A percentile compares a stretch with the other conserved stretches of the same genome.
Conservation (phyloP, 305 asterid genomes). For the Andrographis paniculata region DNA sequence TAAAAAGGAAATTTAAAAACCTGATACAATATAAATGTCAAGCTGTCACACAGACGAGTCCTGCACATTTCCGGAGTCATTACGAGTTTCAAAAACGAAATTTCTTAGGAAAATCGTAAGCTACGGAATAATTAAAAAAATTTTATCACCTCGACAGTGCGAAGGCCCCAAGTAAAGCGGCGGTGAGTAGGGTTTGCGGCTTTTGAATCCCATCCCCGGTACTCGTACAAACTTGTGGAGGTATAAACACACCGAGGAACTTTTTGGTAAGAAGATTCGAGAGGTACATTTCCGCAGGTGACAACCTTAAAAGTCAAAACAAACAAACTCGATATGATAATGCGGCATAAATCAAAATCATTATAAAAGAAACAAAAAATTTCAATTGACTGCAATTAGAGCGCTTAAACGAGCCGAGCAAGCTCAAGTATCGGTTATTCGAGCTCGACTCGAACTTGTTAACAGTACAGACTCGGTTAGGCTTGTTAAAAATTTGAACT, state of each 20-base stretch:
- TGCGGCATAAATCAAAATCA: slow-evolving; percentile 4
- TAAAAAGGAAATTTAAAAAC: not conserved
- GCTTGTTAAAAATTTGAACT: no score
- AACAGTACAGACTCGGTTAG: no score
- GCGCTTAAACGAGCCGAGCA: no score
- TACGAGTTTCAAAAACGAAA: slow-evolving; percentile 8
- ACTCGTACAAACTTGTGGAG: slow-evolving; percentile 62
- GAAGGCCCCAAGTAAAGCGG: slow-evolving; percentile 77
- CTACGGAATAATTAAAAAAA: slow-evolving; percentile 3
- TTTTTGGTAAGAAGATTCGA: slow-evolving; percentile 65
- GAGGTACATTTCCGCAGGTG: slow-evolving; percentile 79
- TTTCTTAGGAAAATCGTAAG: slow-evolving; percentile 3
- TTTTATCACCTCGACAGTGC: slow-evolving; percentile 52
- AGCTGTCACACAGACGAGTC: not conserved
- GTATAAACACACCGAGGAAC: slow-evolving; percentile 80
- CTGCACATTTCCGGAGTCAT: not conserved
- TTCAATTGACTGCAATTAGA: not conserved
- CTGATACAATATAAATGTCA: not conserved
- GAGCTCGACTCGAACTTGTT: no score
- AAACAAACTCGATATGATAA: slow-evolving; percentile 13
- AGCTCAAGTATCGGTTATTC: no score
- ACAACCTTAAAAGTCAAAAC: slow-evolving; percentile 43
- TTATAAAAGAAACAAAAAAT: not conserved
- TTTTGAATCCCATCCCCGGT: slow-evolving; percentile 82
- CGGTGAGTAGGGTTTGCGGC: slow-evolving; percentile 70